Evolutionary conservation across 768 basidiomycete genomes (phyloP).

Genomic region (Serendipita vermifera): DNA sequence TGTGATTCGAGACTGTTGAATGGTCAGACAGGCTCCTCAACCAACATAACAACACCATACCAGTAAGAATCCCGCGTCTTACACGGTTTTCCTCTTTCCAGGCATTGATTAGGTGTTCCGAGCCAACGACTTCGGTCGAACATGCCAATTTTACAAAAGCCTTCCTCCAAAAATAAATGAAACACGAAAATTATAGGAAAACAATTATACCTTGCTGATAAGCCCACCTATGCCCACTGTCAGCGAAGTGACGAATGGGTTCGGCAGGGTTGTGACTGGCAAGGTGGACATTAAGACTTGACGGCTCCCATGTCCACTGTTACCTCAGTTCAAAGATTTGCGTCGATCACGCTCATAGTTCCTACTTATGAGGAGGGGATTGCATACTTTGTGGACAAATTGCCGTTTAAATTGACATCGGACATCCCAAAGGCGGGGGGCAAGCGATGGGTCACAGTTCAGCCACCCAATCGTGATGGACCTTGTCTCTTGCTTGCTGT

Average conservation of each 20-base stretch:
- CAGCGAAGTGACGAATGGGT: slow-evolving; percentile 37
- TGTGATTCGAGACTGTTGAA: slow-evolving; percentile 72
- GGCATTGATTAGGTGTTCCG: slow-evolving; percentile 49
- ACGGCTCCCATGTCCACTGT: neutral
- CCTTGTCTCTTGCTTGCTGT: neutral
- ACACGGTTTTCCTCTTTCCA: slow-evolving; percentile 37
- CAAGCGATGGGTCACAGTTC: slow-evolving; percentile 6
- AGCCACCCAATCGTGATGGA: neutral
- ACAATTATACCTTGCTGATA: slow-evolving; percentile 51
- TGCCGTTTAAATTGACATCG: neutral
- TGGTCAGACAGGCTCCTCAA: neutral
- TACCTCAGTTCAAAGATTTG: neutral
- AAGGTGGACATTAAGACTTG: neutral
- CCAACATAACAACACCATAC: slow-evolving; percentile 29
- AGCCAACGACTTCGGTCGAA: slow-evolving; percentile 57
- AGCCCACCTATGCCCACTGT: slow-evolving; percentile 59
- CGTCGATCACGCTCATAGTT: neutral
- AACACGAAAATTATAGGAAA: neutral
- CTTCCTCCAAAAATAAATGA: neutral
- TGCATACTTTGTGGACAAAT: neutral
- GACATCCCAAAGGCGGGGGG: neutral
- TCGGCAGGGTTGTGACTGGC: slow-evolving; percentile 14
- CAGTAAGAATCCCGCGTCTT: slow-evolving; percentile 60
- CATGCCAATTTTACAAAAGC: slow-evolving; percentile 54
- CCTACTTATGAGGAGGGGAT: slow-evolving; percentile 6